Conservation (phyloP, 768 basidiomycete genomes). For the Phlegmacium glaucopus region DNA sequence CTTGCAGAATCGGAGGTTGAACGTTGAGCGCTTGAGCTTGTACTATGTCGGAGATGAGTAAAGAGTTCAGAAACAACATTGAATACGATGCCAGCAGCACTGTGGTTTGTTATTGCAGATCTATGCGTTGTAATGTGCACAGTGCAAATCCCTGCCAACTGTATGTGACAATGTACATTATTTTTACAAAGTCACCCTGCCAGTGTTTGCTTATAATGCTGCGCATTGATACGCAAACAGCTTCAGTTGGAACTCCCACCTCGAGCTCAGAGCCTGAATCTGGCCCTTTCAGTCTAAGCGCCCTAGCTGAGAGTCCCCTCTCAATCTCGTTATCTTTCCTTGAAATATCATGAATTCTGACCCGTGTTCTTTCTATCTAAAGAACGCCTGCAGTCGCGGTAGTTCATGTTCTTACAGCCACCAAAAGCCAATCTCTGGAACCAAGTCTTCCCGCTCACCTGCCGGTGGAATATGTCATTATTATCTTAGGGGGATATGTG, state of each 20-base stretch:
- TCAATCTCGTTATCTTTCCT: background rate
- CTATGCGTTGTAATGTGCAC: too few relatives aligned
- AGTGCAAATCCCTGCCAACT: too few relatives aligned
- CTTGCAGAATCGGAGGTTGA: too few relatives aligned
- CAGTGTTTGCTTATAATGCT: background rate
- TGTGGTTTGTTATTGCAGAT: too few relatives aligned
- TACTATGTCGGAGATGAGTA: too few relatives aligned
- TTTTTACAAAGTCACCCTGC: background rate
- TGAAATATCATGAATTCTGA: constrained; percentile 1
- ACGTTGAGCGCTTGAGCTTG: too few relatives aligned
- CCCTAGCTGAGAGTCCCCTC: constrained; percentile 18
- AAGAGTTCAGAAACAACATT: too few relatives aligned
- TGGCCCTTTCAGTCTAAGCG: constrained; percentile 15
- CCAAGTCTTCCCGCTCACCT: background rate
- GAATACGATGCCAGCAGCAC: too few relatives aligned
- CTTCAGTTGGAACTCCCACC: constrained; percentile 21
- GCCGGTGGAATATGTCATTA: constrained; percentile 18
- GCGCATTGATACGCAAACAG: background rate
- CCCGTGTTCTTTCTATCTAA: constrained; percentile 11
- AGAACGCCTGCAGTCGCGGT: constrained; percentile 11
- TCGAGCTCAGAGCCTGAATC: constrained; percentile 20
- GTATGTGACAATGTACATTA: background rate
- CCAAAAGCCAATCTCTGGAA: background rate
- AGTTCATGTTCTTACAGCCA: constrained; percentile 12
- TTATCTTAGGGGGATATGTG: constrained; percentile 21